A percentile compares a stretch with the other conserved stretches of the same genome.
These are phyloP conservation scores for Kokia cookei DNA, from an alignment of 441 rosid species.

Conservation along the genomic window DNA sequence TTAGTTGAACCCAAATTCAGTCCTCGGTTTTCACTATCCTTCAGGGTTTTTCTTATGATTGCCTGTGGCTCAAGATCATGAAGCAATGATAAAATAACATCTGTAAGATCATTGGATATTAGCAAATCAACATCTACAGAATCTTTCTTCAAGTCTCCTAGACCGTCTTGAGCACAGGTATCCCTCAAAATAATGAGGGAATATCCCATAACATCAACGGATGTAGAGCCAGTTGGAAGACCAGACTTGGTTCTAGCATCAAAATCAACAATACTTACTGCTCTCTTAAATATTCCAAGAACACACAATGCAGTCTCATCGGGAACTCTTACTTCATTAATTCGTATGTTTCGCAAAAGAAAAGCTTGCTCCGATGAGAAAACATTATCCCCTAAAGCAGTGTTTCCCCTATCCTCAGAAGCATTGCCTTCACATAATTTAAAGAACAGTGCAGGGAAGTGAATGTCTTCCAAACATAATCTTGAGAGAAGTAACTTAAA, in stretches of 20 bases:
- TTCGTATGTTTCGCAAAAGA: slow-evolving; percentile 42
- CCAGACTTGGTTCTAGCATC: slow-evolving; percentile 29
- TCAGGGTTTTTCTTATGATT: slow-evolving; percentile 45
- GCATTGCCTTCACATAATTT: slow-evolving; percentile 11
- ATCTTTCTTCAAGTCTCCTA: slow-evolving; percentile 20
- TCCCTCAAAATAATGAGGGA: slow-evolving; percentile 55
- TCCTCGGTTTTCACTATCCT: slow-evolving; percentile 20
- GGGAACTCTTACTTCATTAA: slow-evolving; percentile 35
- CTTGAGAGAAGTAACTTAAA: slow-evolving; percentile 63
- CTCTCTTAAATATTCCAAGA: slow-evolving; percentile 41
- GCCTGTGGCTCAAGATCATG: slow-evolving; percentile 58
- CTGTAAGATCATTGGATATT: slow-evolving; percentile 42
- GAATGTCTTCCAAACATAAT: slow-evolving; percentile 47
- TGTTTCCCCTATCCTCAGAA: slow-evolving; percentile 14
- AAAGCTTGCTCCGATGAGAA: slow-evolving; percentile 57
- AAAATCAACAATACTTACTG: slow-evolving; percentile 29
- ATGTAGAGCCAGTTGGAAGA: slow-evolving; percentile 57
- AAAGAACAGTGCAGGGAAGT: slow-evolving; percentile 44
- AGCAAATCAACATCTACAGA: slow-evolving; percentile 30
- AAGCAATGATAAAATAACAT: slow-evolving; percentile 45
- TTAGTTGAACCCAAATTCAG: slow-evolving; percentile 15
- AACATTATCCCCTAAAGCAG: not conserved
- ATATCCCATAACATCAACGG: slow-evolving; percentile 55
- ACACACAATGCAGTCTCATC: slow-evolving; percentile 27
- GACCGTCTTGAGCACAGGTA: slow-evolving; percentile 41